Evolutionary conservation across 2,329 filamentous ascomycete species (phyloP), one percentile per base, ranked within the genome.

Genomic region (Parastagonospora nodorum): DNA sequence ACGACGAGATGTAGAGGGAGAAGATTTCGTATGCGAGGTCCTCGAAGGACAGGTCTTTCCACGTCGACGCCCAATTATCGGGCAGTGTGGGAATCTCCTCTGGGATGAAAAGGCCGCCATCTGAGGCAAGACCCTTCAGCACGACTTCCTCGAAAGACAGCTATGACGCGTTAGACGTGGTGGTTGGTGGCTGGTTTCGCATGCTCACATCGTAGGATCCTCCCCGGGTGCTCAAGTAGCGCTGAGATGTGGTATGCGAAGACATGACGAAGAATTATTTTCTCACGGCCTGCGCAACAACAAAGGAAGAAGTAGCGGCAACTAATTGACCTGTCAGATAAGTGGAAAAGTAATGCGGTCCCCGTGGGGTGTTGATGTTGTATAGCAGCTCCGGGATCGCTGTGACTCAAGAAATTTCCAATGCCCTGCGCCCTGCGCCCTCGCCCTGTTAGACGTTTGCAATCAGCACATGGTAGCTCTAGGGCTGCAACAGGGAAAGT

Each of bases 101-200:
- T 36, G 92, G 92, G 57, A 96, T 88, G 79, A 93, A 96, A 27
- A 96, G 86, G 45, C 92, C 92, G 51, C 91, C 90, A 68, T 97
- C 92, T 39, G 84, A 81, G 51, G 91, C 92, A 50, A 96, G 85
- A 38, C 92, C 92, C 75, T 96, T 95, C 59, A 96, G 81, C 35
- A 96, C 91, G 40, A 92, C 92, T 46, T 92, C 87, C 75, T 97
- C 92, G 73, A 97, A 96, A 45, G 90, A 92, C 63, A 95, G 82
- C 88, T 92, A 56, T 35, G 40, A n/a, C 15, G 12, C 27, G 50
- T 70, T 43, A 68, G 61, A 42, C 55, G 14, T 9, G 29, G 15
- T 47, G 32, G 42, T 40, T 28, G 42, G 41, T 16, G 39, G 10
- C n/a, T 27, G 16, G 38, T n/a, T 53, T 35, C 50, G 39, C 40